Evolutionary conservation across 225 moss, liverwort and hornwort genomes (phyloP), one percentile per base, ranked within the genome.

Genomic region (Bryoerythrophyllum caledonicum): DNA sequence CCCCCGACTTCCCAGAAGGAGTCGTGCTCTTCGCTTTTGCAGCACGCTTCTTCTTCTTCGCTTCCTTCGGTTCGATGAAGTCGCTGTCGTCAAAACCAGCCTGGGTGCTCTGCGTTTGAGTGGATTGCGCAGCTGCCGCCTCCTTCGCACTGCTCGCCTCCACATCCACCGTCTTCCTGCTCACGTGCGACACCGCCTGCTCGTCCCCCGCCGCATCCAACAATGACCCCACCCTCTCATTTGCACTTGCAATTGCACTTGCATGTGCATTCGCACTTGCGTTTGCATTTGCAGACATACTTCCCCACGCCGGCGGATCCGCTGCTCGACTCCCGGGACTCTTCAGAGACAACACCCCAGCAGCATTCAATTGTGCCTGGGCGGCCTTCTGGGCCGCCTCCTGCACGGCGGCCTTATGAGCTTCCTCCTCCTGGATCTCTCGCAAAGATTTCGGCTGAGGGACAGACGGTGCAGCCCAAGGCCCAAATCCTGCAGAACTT

Each of bases 41-140:
- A 26, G 93, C 93, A 64, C 97, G 90, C 68, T 94, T 97, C 85
- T 94, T 94, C 89, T 94, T 97, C 90, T 94, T 97, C 16, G 93
- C 85, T 73, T 97, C 97, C 79, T 89, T 97, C 24, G 97, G 91
- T 62, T 97, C 97, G 68, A 94, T 88, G 86, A 97, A 94, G 72
- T 97, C 97, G 57, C 87, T 83, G 63, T 97, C 94, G 34, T 94
- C 94, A 20, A 91, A 86, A 44, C 53, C 81, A 60, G 80, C 54
- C 54, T 55, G 35, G 44, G 70, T 24, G 76, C 70, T 71, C 70
- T 82, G 83, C 60, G 85, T 8, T 56, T 74, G 49, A 24, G 72
- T 66, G 48, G 86, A 79, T 48, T 81, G 86, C 65, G 76, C 86
- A 20, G 75, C 69, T 74, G 80, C 53, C 54, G 76, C 62, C 75